Percentiles rank a stretch among this genome's conserved stretches.
Evolutionary conservation across 1,284 basidiomycete species (phyloP).

Genomic region (Cutaneotrichosporon spelunceum): DNA sequence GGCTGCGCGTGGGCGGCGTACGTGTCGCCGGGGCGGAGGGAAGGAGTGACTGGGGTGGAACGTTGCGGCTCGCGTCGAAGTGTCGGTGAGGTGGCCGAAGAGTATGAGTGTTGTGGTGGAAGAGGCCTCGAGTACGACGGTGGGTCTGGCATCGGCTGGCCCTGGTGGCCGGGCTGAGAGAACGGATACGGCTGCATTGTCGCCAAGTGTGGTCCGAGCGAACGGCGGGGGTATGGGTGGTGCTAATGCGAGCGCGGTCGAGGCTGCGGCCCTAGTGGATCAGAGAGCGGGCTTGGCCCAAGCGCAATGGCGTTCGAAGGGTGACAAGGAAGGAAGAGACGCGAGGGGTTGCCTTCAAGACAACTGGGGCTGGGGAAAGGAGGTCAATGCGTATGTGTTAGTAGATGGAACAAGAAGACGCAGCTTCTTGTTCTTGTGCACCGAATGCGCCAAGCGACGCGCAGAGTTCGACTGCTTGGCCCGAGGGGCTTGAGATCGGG

Average conservation of each 20-base stretch:
- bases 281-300: neutral
- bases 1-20: neutral
- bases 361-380: conserved; percentile 2
- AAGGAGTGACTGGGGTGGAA: conserved; percentile 1
- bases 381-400: neutral
- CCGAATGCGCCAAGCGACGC: too few species aligned
- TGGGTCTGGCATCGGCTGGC: neutral
- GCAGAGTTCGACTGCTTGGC: too few species aligned
- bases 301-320: neutral
- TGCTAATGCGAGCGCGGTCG: neutral
- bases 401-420: neutral
- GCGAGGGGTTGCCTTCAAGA: neutral
- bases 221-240: neutral
- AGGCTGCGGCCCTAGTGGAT: neutral
- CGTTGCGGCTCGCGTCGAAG: conserved; percentile 3
- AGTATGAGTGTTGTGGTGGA: neutral
- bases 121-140: neutral
- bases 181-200: neutral
- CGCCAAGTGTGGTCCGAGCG: neutral
- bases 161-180: neutral
- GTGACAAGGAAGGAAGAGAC: neutral
- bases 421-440: too few species aligned
- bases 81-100: conserved; percentile 5
- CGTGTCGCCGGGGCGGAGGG: conserved; percentile 6
- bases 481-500: too few species aligned